phyloP scores from a whole-genome alignment of 768 basidiomycete species.

The Trichaptum fuscoviolaceum region DNA sequence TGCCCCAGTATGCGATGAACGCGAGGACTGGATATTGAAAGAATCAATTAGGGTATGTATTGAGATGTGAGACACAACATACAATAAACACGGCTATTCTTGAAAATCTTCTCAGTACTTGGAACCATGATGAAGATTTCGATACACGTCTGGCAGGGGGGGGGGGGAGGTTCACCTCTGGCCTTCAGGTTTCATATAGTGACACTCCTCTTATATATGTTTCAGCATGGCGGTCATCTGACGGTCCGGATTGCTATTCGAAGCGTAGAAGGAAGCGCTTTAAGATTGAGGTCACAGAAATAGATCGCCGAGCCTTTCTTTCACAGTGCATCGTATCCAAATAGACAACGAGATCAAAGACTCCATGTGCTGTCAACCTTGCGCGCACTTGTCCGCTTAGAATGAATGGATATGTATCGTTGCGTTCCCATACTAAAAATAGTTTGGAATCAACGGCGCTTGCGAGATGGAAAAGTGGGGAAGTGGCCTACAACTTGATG shows the following conservation, averaged over 20 bases:
- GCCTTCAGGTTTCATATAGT: background rate
- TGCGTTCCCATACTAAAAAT: background rate
- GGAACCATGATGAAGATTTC: background rate
- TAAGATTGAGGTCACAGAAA: background rate
- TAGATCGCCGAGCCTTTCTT: background rate
- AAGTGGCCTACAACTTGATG: background rate
- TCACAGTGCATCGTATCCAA: background rate
- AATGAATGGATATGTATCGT: background rate
- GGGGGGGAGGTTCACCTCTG: background rate
- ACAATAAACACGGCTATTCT: constrained; percentile 69
- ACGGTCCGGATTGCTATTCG: background rate
- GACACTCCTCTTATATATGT: background rate
- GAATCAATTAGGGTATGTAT: background rate
- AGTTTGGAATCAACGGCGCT: background rate
- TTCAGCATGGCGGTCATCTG: background rate
- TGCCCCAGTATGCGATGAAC: constrained; percentile 73
- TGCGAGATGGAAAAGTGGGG: background rate
- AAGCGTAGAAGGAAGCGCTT: background rate
- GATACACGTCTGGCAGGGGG: background rate
- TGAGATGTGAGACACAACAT: constrained; percentile 17
- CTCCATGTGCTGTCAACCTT: background rate
- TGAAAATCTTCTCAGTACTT: constrained; percentile 22
- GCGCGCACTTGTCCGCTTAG: background rate
- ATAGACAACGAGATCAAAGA: background rate
- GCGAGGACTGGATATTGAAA: constrained; percentile 49